Percentiles rank a stretch among this genome's conserved stretches.
Evolutionary conservation across 139 green algal species (phyloP).

Genomic region (Chlamydomonas asymmetrica): DNA sequence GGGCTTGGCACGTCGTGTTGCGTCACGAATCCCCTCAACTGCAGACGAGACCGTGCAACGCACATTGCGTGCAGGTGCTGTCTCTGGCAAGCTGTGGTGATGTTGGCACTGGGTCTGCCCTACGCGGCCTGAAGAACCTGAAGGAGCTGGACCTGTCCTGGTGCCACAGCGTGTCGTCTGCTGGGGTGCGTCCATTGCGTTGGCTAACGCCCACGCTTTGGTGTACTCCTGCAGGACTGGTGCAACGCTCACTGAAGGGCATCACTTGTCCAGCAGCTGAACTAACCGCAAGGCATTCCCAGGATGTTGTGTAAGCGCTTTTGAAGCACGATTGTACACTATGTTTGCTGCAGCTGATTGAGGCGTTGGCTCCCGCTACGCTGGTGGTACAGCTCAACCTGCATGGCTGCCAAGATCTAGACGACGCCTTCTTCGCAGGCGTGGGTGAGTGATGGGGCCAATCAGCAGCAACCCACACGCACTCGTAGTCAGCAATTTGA

Average conservation of each 20-base stretch:
- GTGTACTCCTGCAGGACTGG: background rate
- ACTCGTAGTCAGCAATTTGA: no score
- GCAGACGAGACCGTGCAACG: no score
- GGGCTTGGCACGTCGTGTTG: background rate
- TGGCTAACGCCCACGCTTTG: background rate
- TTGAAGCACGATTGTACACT: no score
- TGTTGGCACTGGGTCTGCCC: background rate
- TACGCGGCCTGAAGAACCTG: background rate
- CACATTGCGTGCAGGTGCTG: conserved; percentile 2
- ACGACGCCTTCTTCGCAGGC: no score
- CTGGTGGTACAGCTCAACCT: no score
- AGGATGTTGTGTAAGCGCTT: background rate
- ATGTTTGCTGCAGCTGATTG: no score
- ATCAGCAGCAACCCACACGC: no score
- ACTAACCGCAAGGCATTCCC: background rate
- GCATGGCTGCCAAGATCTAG: no score
- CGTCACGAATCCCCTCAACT: background rate
- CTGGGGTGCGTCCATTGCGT: background rate
- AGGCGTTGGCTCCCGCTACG: no score
- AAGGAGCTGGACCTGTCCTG: conserved; percentile 9
- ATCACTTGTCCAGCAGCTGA: no score
- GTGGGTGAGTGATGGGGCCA: no score
- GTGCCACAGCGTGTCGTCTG: conserved; percentile 6
- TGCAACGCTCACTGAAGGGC: background rate
- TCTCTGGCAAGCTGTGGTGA: background rate